Evolutionary conservation across 2,329 filamentous ascomycete genomes (phyloP), one percentile per base, ranked within the genome.

Genomic region (Gnomoniopsis sp.): DNA sequence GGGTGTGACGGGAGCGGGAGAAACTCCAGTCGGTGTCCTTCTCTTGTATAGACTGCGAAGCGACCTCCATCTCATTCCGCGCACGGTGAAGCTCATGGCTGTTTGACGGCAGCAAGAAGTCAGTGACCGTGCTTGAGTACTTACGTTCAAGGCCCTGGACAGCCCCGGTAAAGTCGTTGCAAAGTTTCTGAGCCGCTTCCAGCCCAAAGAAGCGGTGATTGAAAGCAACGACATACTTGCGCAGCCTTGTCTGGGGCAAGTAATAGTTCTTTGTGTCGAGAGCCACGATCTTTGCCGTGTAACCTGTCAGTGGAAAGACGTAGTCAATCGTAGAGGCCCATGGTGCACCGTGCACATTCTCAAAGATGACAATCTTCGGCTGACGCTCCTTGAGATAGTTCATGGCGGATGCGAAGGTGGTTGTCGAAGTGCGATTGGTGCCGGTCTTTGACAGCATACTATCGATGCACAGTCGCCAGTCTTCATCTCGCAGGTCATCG

Each of bases 191-290:
- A 0, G 69, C 67, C 1, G 21, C 52, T 1, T 66, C 61, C 0
- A 60, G 14, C 4, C 64, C 71, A 23, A 74, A 73, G 1, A 68
- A 62, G 33, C 74, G 52, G 14, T 70, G 71, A 57, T 83, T 75
- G n/a, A 88, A 67, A 15, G 80, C 83, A 33, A 88, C 66, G 62
- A 87, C 75, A 65, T 89, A 89, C 1, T 79, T 81, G 36, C 87
- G 77, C 44, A 75, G 71, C 1, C 87, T 77, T 0, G 87, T 91
- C 55, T 93, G 90, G 0, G 90, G 90, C 0, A 93, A 72, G 59
- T 90, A 90, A 65, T 81, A 91, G 3, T 88, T 72, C 67, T 91
- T 91, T 0, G 85, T 88, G 65, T 93, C 88, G 0, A 89, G 72
- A 4, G 72, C 74, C 0, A 77, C 63, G 50, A 76, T 78, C 0